These are phyloP conservation scores for Talaromyces stipitatus DNA, from an alignment of 495 filamentous ascomycete genomes.

Conservation along the genomic window DNA sequence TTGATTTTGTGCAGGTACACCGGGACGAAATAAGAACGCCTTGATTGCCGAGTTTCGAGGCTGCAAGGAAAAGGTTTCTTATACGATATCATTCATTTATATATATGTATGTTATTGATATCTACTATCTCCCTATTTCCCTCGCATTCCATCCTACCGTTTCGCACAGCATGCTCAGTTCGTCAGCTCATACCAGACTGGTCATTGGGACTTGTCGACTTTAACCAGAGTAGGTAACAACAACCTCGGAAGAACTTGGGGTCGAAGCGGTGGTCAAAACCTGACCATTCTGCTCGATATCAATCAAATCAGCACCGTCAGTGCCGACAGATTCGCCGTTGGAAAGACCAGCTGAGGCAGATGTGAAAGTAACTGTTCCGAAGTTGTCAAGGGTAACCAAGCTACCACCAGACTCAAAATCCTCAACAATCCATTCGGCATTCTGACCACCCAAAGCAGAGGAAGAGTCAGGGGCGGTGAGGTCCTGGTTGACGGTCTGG, in stretches of 20 bases:
- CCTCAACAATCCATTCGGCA: slow-evolving; percentile 62
- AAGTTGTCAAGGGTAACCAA: slow-evolving; percentile 51
- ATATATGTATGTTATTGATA: neutral
- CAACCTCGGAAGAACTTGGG: slow-evolving; percentile 27
- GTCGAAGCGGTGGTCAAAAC: slow-evolving; percentile 39
- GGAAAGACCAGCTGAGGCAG: slow-evolving; percentile 26
- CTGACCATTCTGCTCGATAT: slow-evolving; percentile 42
- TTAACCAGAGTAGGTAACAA: slow-evolving; percentile 18
- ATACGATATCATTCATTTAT: neutral
- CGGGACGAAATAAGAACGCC: neutral
- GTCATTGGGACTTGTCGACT: neutral
- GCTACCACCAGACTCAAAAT: slow-evolving; percentile 39
- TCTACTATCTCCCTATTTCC: neutral
- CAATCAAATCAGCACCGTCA: slow-evolving; percentile 36
- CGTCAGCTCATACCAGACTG: neutral
- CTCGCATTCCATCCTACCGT: neutral
- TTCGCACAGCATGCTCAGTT: neutral
- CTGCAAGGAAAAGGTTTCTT: neutral
- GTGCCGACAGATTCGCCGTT: slow-evolving; percentile 18
- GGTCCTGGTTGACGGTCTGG: slow-evolving; percentile 42
- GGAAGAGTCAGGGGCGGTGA: slow-evolving; percentile 30
- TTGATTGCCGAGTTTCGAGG: neutral
- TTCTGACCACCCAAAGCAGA: slow-evolving; percentile 39
- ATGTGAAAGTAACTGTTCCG: slow-evolving; percentile 40
- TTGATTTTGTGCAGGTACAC: neutral